Evolutionary conservation across 176 grass and related monocot species (phyloP), one percentile per base, ranked within the genome.

Genomic region (Luzula sylvatica): DNA sequence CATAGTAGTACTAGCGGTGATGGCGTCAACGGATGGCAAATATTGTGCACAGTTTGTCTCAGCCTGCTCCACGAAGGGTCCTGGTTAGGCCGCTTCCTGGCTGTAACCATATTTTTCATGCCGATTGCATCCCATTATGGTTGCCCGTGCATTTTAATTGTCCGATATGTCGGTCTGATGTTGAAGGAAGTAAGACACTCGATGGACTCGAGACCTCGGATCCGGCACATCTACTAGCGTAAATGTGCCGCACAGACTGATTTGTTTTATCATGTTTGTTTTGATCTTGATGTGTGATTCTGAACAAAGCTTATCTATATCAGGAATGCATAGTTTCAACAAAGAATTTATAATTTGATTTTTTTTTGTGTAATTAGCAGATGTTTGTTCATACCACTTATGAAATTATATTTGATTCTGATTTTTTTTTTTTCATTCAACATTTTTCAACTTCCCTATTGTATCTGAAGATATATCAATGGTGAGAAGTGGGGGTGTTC

Each of bases 71-170:
- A 24, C 25, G 38, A 61, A 61, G 57, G 40, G 57, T 43, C 2
- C 57, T 15, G 14, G 57, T 61, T 13, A 43, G 57, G 4, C 39
- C 11, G 57, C 35, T 61, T 38, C 57, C 57, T 11, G 21, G 26
- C 15, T 61, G 57, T 18, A 44, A 44, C 22, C 57, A 61, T 24
- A 61, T 61, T 26, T 61, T 61, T 61, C 57, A 61, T 44, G 57
- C 57, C 15, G 57, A 23, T 14, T 61, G 57, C 23, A 61, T 61
- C 7, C 40, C 57, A 1, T 43, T 5, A 44, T 61, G 57, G 57
- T 24, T 61, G 26, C 57, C 57, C 21, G 8, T 18, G 6, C 57
- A 61, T 24, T 17, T 61, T 20, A 61, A 23, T 45, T 61, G 57
- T 8, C 57, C 57, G 3, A 45, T 45, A 43, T 61, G 57, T 40